These are phyloP conservation scores for Gentiana straminea DNA, from an alignment of 257 asterid genomes.

Conservation along the genomic window DNA sequence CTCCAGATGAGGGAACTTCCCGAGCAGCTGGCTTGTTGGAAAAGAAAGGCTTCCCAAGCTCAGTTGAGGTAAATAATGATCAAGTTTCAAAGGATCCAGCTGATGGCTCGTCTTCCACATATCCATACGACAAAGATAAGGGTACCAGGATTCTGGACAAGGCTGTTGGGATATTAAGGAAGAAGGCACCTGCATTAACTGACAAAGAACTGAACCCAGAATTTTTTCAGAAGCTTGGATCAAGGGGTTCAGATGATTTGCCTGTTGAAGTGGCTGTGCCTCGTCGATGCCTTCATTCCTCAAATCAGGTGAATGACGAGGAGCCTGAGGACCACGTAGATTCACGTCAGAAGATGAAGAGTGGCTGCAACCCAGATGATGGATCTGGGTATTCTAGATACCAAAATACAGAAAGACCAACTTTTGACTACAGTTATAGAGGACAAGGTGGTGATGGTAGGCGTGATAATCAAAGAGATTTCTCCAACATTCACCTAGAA, in stretches of 20 bases:
- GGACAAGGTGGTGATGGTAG: slow-evolving; percentile 24
- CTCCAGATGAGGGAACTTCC: slow-evolving; percentile 57
- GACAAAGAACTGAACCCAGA: slow-evolving; percentile 89
- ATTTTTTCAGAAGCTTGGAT: slow-evolving; percentile 92
- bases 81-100: slow-evolving; percentile 37
- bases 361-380: slow-evolving; percentile 34
- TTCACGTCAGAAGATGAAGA: slow-evolving; percentile 33
- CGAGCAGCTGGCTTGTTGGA: slow-evolving; percentile 48
- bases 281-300: slow-evolving; percentile 57
- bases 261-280: slow-evolving; percentile 96
- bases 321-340: slow-evolving; percentile 34
- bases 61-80: slow-evolving; percentile 36
- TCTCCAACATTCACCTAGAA: slow-evolving; percentile 32
- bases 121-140: slow-evolving; percentile 38
- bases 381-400: slow-evolving; percentile 19
- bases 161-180: slow-evolving; percentile 84
- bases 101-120: slow-evolving; percentile 43
- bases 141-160: slow-evolving; percentile 56
- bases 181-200: slow-evolving; percentile 72
- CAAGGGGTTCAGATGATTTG: slow-evolving; percentile 68
- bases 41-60: slow-evolving; percentile 33
- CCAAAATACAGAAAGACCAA: slow-evolving; percentile 34
- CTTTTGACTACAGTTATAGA: slow-evolving; percentile 19
- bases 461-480: slow-evolving; percentile 50
- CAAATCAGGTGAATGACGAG: slow-evolving; percentile 45